Evolutionary conservation across 2,329 filamentous ascomycete species (phyloP).

Genomic region (Exophiala lecanii-corni): DNA sequence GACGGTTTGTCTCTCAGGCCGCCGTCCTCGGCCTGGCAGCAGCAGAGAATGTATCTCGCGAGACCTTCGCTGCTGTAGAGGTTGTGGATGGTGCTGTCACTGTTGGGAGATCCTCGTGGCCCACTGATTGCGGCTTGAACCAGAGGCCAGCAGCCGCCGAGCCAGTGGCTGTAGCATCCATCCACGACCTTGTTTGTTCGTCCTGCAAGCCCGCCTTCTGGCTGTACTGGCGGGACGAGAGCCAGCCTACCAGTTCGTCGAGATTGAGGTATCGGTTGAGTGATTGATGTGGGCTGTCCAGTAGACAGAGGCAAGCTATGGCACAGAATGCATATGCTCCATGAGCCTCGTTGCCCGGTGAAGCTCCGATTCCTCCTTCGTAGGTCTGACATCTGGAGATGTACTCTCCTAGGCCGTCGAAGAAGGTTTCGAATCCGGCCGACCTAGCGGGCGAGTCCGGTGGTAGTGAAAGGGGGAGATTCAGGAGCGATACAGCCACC

Average conservation of each 20-base stretch:
- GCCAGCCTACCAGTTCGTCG: constrained; percentile 73
- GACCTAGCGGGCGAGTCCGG: constrained; percentile 63
- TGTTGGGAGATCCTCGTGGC: constrained; percentile 32
- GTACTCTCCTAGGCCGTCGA: constrained; percentile 72
- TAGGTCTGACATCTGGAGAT: constrained; percentile 73
- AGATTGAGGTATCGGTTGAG: constrained; percentile 75
- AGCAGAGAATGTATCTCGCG: constrained; percentile 82
- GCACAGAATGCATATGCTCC: constrained; percentile 96
- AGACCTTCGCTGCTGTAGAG: constrained; percentile 80
- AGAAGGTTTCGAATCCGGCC: constrained; percentile 59
- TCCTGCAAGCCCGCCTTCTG: constrained; percentile 88
- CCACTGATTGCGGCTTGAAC: constrained; percentile 72
- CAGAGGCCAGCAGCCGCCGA: constrained; percentile 89
- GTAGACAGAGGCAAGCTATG: constrained; percentile 78
- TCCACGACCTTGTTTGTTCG: constrained; percentile 97
- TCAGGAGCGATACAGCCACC: constrained; percentile 75
- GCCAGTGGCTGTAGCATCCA: constrained; percentile 97
- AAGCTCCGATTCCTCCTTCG: constrained; percentile 86
- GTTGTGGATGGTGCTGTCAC: constrained; percentile 23
- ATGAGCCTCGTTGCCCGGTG: constrained; percentile 85
- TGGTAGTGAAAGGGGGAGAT: constrained; percentile 75
- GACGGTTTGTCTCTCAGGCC: constrained; percentile 91
- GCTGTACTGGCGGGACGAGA: constrained; percentile 80
- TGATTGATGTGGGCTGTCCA: constrained; percentile 71
- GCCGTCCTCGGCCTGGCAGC: constrained; percentile 74